Evolutionary conservation across 768 basidiomycete genomes (phyloP).

Genomic region (Leccinum imitatum): DNA sequence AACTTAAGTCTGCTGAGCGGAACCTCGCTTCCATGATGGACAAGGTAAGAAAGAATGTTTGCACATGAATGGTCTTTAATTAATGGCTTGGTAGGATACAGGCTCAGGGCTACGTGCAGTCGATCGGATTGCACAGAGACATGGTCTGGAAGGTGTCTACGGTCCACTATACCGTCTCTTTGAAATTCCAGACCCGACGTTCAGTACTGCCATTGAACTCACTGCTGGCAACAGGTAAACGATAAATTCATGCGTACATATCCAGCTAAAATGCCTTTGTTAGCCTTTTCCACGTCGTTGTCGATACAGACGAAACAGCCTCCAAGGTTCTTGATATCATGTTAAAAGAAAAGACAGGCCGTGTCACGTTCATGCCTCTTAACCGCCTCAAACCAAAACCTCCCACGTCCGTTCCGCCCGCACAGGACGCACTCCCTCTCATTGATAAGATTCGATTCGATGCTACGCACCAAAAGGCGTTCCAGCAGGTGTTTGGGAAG

Average conservation of each 20-base stretch:
- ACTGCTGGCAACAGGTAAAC: slow-evolving; percentile 91
- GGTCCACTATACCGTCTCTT: slow-evolving; percentile 94
- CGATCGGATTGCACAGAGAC: slow-evolving; percentile 75
- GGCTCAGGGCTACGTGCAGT: slow-evolving; percentile 85
- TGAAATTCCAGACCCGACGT: slow-evolving; percentile 83
- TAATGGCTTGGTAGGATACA: slow-evolving; percentile 66
- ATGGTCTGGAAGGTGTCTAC: slow-evolving; percentile 80
- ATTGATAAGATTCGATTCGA: slow-evolving; percentile 83
- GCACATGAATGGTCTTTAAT: background rate
- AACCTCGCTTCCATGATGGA: slow-evolving; percentile 91
- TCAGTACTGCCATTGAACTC: slow-evolving; percentile 89
- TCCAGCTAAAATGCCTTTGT: slow-evolving; percentile 3
- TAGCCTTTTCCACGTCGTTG: slow-evolving; percentile 93
- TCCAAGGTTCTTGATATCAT: slow-evolving; percentile 89
- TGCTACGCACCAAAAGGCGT: slow-evolving; percentile 68
- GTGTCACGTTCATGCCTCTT: slow-evolving; percentile 98
- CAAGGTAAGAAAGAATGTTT: slow-evolving; percentile 51
- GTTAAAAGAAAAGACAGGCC: slow-evolving; percentile 89
- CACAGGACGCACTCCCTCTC: slow-evolving; percentile 76
- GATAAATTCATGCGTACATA: background rate
- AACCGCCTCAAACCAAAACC: slow-evolving; percentile 87
- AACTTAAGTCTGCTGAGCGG: slow-evolving; percentile 80
- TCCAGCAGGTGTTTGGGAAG: slow-evolving; percentile 96
- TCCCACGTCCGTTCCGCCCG: slow-evolving; percentile 54
- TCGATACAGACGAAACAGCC: slow-evolving; percentile 94